Evolutionary conservation across 352 stramenopile genomes (phyloP).

Genomic region (Phytophthora hybrid): DNA sequence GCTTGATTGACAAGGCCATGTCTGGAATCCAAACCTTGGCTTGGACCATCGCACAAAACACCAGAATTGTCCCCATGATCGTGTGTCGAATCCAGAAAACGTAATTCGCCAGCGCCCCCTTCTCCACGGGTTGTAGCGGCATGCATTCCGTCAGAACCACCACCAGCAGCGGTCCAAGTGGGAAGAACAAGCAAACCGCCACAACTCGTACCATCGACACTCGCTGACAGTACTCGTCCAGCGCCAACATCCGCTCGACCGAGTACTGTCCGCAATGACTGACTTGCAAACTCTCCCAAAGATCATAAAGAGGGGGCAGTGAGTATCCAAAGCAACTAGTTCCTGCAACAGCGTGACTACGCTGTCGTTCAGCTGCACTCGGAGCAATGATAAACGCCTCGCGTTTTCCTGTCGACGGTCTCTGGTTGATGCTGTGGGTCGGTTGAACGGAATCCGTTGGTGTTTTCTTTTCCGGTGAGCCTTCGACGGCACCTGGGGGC

Average conservation of each 20-base stretch:
- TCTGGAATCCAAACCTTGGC: slow-evolving; percentile 33
- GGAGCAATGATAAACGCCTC: slow-evolving; percentile 16
- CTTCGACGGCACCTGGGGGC: slow-evolving; percentile 7
- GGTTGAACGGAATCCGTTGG: neutral
- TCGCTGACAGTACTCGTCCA: slow-evolving; percentile 39
- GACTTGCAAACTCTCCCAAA: slow-evolving; percentile 40
- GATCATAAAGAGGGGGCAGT: slow-evolving; percentile 25
- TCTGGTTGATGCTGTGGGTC: neutral
- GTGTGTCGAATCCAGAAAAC: slow-evolving; percentile 42
- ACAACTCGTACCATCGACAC: slow-evolving; percentile 19
- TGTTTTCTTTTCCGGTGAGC: slow-evolving; percentile 20
- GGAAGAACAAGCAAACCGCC: slow-evolving; percentile 23
- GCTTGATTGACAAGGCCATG: slow-evolving; percentile 23
- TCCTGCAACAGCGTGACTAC: neutral
- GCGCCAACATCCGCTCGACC: slow-evolving; percentile 38
- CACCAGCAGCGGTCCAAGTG: slow-evolving; percentile 25
- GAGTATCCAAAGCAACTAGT: slow-evolving; percentile 12
- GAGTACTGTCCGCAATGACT: slow-evolving; percentile 48
- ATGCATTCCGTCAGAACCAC: slow-evolving; percentile 28
- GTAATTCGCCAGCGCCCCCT: slow-evolving; percentile 28
- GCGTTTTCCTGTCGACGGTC: slow-evolving; percentile 13
- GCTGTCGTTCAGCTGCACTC: slow-evolving; percentile 3
- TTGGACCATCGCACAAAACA: slow-evolving; percentile 26
- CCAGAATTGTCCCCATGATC: slow-evolving; percentile 13
- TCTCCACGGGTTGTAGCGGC: slow-evolving; percentile 21